A percentile compares a stretch with the other conserved stretches of the same genome.
These are phyloP conservation scores for Perkinsus chesapeaki DNA, from an alignment of 169 alveolate species.

Conservation along the genomic window DNA sequence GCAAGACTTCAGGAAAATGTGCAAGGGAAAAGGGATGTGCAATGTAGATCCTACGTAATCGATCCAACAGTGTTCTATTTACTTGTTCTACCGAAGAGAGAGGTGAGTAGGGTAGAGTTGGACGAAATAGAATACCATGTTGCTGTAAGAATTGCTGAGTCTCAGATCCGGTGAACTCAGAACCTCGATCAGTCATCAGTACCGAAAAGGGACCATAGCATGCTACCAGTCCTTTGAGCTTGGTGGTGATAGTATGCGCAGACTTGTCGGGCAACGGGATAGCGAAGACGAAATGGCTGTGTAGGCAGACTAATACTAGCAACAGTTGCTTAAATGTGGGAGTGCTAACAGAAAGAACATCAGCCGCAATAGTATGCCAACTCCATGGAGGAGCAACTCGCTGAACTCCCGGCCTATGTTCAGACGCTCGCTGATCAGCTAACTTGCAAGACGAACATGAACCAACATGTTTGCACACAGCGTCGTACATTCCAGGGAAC, in stretches of 20 bases:
- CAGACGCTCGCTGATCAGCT: neutral
- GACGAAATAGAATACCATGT: neutral
- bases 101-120: neutral
- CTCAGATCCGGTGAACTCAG: neutral
- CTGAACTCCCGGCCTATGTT: neutral
- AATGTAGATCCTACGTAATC: too few relatives aligned
- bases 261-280: neutral
- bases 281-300: neutral
- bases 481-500: neutral
- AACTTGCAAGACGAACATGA: neutral
- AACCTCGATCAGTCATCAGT: neutral
- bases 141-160: neutral
- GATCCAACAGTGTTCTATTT: neutral
- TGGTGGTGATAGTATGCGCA: neutral
- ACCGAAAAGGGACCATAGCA: neutral
- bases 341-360: neutral
- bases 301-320: neutral
- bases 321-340: neutral
- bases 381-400: neutral
- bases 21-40: too few relatives aligned
- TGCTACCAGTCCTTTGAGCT: neutral
- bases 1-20: too few relatives aligned
- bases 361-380: neutral
- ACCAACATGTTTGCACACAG: neutral
- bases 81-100: neutral